Evolutionary conservation across 1,284 basidiomycete species (phyloP).

Genomic region (Leccinum subrobustum): DNA sequence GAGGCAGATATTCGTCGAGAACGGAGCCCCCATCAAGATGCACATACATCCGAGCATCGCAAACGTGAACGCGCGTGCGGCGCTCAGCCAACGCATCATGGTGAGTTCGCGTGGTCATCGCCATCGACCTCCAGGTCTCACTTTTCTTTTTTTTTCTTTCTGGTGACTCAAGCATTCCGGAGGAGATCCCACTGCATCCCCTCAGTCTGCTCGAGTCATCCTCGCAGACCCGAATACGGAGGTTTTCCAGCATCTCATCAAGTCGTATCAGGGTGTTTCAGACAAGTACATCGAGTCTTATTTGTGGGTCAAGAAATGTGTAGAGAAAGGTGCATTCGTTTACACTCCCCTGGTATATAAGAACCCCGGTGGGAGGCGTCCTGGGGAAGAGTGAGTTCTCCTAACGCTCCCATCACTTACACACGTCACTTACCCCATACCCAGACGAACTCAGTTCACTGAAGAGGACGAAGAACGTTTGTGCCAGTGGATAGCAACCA

Average conservation of each 20-base stretch:
- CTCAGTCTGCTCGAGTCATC: constrained; percentile 67
- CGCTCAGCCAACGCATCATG: constrained; percentile 64
- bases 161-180: constrained; percentile 60
- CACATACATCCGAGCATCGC: constrained; percentile 76
- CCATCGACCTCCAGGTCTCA: neutral
- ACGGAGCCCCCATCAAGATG: constrained; percentile 62
- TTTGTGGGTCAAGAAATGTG: constrained; percentile 77
- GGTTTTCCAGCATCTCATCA: constrained; percentile 67
- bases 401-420: neutral
- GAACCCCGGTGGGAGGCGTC: constrained; percentile 74
- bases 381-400: constrained; percentile 70
- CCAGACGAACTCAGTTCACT: constrained; percentile 71
- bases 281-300: constrained; percentile 76
- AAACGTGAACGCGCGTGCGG: constrained; percentile 64
- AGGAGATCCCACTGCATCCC: constrained; percentile 65
- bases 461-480: constrained; percentile 69
- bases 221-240: constrained; percentile 75
- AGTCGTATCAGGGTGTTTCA: constrained; percentile 60
- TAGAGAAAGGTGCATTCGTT: constrained; percentile 58
- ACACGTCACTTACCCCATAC: constrained; percentile 2
- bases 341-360: constrained; percentile 76
- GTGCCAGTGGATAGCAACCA: constrained; percentile 72
- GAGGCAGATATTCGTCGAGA: constrained; percentile 70
- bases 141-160: neutral
- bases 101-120: constrained; percentile 38